phyloP scores from a whole-genome alignment of 441 rosid species.

The Adansonia rubrostipa region DNA sequence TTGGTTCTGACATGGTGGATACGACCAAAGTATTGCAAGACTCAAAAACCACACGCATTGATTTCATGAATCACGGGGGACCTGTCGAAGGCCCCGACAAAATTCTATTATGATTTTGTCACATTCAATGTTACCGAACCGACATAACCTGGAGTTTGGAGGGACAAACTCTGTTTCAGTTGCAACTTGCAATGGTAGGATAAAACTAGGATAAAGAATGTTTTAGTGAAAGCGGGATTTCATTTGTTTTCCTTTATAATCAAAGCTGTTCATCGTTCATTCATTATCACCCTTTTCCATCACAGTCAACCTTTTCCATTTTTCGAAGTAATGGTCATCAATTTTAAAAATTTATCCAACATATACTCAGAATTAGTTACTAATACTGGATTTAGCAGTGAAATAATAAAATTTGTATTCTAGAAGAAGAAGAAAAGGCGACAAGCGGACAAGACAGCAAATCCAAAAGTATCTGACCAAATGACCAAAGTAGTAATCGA shows the following conservation, averaged over 20 bases:
- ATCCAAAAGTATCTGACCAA: neutral
- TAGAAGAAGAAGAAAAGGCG: neutral
- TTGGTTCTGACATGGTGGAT: neutral
- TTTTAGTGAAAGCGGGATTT: neutral
- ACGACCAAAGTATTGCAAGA: neutral
- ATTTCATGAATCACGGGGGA: neutral
- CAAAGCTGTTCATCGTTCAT: too few species aligned
- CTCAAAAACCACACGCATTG: neutral
- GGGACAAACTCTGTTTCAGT: neutral
- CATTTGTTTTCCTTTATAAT: too few species aligned
- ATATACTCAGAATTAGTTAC: too few species aligned
- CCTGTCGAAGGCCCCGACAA: neutral
- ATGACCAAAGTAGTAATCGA: neutral
- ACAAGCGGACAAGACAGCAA: neutral
- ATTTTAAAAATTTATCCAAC: too few species aligned
- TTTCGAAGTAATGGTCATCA: neutral
- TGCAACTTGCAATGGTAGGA: neutral
- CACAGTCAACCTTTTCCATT: neutral
- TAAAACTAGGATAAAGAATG: neutral
- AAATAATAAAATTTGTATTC: neutral
- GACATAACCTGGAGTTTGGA: neutral
- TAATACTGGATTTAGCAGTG: too few species aligned
- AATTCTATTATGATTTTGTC: neutral
- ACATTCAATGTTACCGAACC: neutral
- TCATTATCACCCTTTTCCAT: too few species aligned